Base-by-base conservation (phyloP, 1,139 yeast genomes). In the Diutina rugosa region DNA sequence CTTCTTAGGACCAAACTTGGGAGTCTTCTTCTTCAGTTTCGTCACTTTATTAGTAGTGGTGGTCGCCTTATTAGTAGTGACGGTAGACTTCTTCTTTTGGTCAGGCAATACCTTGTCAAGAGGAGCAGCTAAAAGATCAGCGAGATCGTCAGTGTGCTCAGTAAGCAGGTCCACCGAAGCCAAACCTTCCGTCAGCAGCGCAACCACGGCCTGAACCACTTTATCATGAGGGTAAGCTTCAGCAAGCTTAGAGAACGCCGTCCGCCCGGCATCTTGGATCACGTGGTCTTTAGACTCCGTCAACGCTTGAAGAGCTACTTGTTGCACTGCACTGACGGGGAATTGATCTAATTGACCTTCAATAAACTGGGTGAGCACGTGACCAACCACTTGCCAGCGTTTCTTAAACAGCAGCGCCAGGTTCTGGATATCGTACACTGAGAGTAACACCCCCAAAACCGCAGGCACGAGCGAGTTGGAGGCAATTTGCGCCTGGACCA, bases 351-450 rank as follows among this genome's bases (percentile, higher is more conserved):
- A 41, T 48, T 56, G 41, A 14, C 51, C 51, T 7, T 52, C 56
- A 9, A 57, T 29, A 4, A 56, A 35, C 29, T 54, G 30, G 16
- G 46, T 51, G 53, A 14, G 46, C 38, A 59, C 56, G 30, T 54
- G 46, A 21, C 32, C 38, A 29, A 58, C 30, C 55, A 59, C 32
- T 5, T 55, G 18, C 21, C 32, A 16, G 51, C 16, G 51, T 53
- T 72, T 63, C 21, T 62, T 60, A 26, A 62, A 61, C 63, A 72
- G 68, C 57, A 62, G 59, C 3, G 62, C 52, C 49, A 64, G 62
- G 62, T 71, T 70, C 14, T 69, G 61, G 14, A 62, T 57, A 58
- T 80, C 85, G 63, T 79, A 81, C 6, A 84, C 62, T 12, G 77
- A 69, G 12, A 78, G 69, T 47, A 84, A 70, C 1, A 77, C 66